Conservation (phyloP, 2,329 filamentous ascomycete genomes). For the Penicillium italicum region DNA sequence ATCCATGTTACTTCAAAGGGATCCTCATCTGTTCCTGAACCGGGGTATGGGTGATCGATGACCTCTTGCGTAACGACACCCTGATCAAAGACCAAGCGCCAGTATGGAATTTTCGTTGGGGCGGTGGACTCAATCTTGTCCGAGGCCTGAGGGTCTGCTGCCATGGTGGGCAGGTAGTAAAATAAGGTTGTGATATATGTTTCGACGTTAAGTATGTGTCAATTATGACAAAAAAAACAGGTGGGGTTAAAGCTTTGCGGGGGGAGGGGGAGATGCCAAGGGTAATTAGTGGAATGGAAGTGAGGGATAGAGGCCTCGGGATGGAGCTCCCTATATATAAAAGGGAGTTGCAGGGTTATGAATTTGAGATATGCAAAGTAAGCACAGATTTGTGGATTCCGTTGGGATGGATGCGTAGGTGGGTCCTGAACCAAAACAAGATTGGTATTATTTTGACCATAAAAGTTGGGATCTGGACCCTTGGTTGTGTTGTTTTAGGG, state of each 20-base stretch:
- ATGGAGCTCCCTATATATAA: not conserved
- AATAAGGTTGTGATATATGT: not conserved
- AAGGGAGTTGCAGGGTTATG: not conserved
- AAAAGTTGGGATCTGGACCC: not conserved
- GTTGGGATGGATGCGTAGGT: not conserved
- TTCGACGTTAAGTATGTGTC: not conserved
- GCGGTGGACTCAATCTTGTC: constrained; percentile 29
- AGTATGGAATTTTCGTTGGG: constrained; percentile 41
- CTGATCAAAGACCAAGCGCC: constrained; percentile 55
- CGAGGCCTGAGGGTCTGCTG: constrained; percentile 18
- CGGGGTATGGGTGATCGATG: constrained; percentile 54
- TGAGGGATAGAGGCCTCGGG: not conserved
- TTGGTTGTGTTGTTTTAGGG: not conserved
- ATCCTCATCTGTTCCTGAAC: constrained; percentile 62
- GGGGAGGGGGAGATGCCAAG: not conserved
- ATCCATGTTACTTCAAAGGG: constrained; percentile 69
- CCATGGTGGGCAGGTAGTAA: constrained; percentile 24
- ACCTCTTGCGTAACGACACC: constrained; percentile 57
- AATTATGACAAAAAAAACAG: not conserved
- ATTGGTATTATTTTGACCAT: not conserved
- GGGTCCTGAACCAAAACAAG: not conserved
- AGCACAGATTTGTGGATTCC: not conserved
- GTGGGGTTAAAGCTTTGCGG: not conserved
- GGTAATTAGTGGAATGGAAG: not conserved
- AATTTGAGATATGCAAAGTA: not conserved